Conservation (phyloP, 2,329 filamentous ascomycete species). For the Nigrograna mackinnonii region DNA sequence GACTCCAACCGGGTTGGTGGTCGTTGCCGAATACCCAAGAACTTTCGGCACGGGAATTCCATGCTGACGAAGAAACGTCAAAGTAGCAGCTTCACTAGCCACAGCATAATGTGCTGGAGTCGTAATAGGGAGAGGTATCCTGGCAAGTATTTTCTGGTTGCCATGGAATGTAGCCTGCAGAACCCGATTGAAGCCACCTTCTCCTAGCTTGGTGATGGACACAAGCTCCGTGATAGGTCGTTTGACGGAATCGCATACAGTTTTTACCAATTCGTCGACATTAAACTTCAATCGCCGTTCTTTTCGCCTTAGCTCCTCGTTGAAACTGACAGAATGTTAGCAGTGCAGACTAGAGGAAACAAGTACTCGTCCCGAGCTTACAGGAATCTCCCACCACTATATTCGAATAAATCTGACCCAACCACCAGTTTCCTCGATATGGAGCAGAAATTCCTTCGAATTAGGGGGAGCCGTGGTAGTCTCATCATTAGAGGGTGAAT, state of each 20-base stretch:
- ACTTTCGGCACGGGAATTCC: slow-evolving; percentile 27
- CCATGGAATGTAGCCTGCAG: slow-evolving; percentile 33
- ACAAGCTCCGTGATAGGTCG: slow-evolving; percentile 15
- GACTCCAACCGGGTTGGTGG: slow-evolving; percentile 22
- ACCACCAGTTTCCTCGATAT: no score
- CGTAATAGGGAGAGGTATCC: slow-evolving; percentile 38
- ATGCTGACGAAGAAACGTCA: slow-evolving; percentile 30
- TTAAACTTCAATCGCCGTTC: slow-evolving; percentile 24
- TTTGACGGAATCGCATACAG: slow-evolving; percentile 17
- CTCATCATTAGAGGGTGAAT: no score
- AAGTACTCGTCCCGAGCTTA: slow-evolving; percentile 15
- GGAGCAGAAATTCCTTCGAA: no score
- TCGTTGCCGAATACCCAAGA: slow-evolving; percentile 21
- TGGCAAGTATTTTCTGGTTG: slow-evolving; percentile 28
- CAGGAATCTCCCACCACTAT: slow-evolving; percentile 32
- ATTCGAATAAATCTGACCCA: slow-evolving; percentile 29
- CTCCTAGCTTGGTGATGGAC: slow-evolving; percentile 33
- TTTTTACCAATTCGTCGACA: slow-evolving; percentile 21
- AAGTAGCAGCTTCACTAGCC: slow-evolving; percentile 44
- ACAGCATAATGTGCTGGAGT: slow-evolving; percentile 27
- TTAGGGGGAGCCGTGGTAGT: no score
- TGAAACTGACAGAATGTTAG: slow-evolving; percentile 16
- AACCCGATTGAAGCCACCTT: slow-evolving; percentile 42
- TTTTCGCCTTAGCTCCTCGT: slow-evolving; percentile 21
- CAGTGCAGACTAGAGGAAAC: background rate